Conservation (phyloP, 257 asterid genomes). For the Forsythia suspensa region DNA sequence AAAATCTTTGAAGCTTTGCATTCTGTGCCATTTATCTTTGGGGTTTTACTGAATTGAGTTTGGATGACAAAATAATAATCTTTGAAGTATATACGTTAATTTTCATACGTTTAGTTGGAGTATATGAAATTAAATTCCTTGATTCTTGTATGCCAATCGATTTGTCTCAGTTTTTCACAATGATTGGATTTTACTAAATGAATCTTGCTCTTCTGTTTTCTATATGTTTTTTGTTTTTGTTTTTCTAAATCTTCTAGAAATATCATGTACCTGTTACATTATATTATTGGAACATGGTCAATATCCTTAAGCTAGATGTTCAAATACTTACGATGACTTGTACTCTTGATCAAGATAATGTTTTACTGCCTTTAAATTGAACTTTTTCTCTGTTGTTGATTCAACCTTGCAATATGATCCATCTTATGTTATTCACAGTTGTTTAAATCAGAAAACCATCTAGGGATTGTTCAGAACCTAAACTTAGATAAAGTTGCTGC, state of each 20-base stretch:
- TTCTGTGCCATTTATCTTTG: not conserved
- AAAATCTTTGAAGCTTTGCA: not conserved
- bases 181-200: not conserved
- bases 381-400: not conserved
- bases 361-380: not conserved
- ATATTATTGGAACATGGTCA: not conserved
- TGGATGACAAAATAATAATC: not conserved
- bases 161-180: not conserved
- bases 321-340: not conserved
- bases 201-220: not conserved
- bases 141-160: not conserved
- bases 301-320: not conserved
- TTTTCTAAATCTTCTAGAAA: not conserved
- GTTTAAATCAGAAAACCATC: not conserved
- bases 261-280: not conserved
- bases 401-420: not conserved
- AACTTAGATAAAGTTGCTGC: not conserved
- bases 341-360: not conserved
- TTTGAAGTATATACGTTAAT: not conserved
- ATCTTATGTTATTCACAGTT: not conserved
- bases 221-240: no score
- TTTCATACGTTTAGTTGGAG: not conserved
- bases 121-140: not conserved
- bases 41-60: not conserved
- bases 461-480: not conserved